These are phyloP conservation scores for Taiozyma sp. DNA, from an alignment of 1,139 yeast species.

Conservation along the genomic window DNA sequence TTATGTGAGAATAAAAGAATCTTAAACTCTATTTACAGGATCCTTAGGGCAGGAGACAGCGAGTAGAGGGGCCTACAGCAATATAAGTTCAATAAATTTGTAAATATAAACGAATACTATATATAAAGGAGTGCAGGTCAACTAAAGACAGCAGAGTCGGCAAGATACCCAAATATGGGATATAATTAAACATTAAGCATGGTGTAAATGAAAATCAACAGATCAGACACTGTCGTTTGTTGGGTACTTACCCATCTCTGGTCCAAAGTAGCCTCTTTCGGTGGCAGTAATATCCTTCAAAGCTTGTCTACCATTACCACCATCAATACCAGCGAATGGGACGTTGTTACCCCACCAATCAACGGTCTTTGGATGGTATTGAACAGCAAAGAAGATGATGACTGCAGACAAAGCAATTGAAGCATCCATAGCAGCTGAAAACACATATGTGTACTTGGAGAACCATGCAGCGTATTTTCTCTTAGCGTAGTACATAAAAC, in stretches of 20 bases:
- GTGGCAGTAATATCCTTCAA: slow-evolving; percentile 25
- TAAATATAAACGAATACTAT: neutral
- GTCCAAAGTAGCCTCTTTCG: slow-evolving; percentile 44
- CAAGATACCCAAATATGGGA: neutral
- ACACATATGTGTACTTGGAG: slow-evolving; percentile 52
- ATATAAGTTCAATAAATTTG: neutral
- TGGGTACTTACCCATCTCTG: slow-evolving; percentile 36
- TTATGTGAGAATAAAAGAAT: neutral
- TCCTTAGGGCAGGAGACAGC: too few species aligned
- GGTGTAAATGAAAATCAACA: slow-evolving; percentile 8
- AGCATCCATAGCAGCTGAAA: slow-evolving; percentile 52
- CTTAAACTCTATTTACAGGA: neutral
- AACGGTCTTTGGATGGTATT: slow-evolving; percentile 36
- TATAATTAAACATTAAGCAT: neutral
- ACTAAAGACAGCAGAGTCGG: neutral
- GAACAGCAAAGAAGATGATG: slow-evolving; percentile 51
- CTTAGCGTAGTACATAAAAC: slow-evolving; percentile 51
- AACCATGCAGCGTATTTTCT: slow-evolving; percentile 32
- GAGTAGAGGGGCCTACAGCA: neutral
- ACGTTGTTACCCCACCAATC: slow-evolving; percentile 63
- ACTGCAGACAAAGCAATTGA: slow-evolving; percentile 57
- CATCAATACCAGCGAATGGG: slow-evolving; percentile 40
- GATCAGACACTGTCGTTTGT: neutral
- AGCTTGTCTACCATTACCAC: slow-evolving; percentile 27
- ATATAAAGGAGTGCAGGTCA: neutral